These are phyloP conservation scores for Alternaria consortialis DNA, from an alignment of 2,329 filamentous ascomycete species.

Conservation along the genomic window DNA sequence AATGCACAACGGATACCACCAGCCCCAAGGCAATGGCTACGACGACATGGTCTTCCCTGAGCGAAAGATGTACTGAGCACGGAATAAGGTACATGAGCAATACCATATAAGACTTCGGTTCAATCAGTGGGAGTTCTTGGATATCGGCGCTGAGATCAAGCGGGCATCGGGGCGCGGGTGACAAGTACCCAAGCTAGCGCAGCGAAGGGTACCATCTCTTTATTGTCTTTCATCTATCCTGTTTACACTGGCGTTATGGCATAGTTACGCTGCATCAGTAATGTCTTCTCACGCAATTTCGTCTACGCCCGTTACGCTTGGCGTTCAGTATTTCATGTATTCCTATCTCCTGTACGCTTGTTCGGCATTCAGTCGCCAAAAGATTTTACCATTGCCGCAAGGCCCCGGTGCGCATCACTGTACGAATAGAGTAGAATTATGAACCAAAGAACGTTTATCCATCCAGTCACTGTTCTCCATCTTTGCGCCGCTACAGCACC, in stretches of 20 bases:
- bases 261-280: conserved; percentile 1
- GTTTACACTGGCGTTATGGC: conserved; percentile 6
- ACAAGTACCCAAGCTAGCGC: conserved; percentile 31
- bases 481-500: background rate
- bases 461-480: background rate
- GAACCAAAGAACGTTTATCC: conserved; percentile 4
- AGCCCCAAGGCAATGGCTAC: conserved; percentile 36
- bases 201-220: conserved; percentile 26
- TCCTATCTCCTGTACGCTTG: conserved; percentile 10
- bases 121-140: conserved; percentile 9
- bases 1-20: conserved; percentile 37
- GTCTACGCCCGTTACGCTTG: conserved; percentile 1
- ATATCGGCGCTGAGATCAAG: conserved; percentile 9
- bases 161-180: conserved; percentile 15
- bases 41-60: conserved; percentile 50
- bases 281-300: conserved; percentile 15
- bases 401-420: background rate
- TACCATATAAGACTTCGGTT: conserved; percentile 1
- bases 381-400: background rate
- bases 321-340: conserved; percentile 12
- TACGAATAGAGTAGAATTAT: conserved; percentile 11
- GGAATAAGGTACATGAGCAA: background rate
- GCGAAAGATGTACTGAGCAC: conserved; percentile 42
- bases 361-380: background rate
- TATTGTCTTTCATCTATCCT: conserved; percentile 1